A percentile compares a stretch with the other conserved stretches of the same genome.
Conservation (phyloP, 768 basidiomycete genomes). For the Daedaleopsis nitida region DNA sequence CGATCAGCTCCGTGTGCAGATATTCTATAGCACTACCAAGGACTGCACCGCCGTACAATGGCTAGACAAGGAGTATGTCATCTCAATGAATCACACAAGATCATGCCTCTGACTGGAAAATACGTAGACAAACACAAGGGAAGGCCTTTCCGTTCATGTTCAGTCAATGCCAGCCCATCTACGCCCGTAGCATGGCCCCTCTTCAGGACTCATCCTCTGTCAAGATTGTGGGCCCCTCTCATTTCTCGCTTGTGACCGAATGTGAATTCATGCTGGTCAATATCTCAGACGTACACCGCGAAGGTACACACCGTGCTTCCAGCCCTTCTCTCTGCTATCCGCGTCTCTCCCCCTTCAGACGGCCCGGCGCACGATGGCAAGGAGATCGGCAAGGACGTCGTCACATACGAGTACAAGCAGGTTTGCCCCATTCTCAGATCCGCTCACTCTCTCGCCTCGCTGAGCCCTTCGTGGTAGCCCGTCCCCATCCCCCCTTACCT, state of each 20-base stretch:
- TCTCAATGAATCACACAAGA: neutral
- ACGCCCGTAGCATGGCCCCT: constrained; percentile 78
- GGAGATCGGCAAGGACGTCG: constrained; percentile 68
- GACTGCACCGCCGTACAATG: constrained; percentile 82
- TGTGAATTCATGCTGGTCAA: neutral
- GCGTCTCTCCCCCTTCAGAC: constrained; percentile 72
- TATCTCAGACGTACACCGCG: constrained; percentile 77
- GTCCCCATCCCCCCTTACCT: constrained; percentile 89
- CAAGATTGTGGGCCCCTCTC: constrained; percentile 63
- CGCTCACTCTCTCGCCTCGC: neutral
- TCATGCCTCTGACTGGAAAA: neutral
- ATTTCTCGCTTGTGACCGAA: neutral
- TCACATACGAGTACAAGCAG: constrained; percentile 79
- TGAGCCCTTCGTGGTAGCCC: constrained; percentile 45
- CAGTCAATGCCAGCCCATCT: constrained; percentile 92
- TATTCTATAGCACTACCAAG: constrained; percentile 74
- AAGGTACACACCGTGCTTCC: constrained; percentile 78
- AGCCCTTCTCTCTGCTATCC: constrained; percentile 81
- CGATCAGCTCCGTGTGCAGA: constrained; percentile 47
- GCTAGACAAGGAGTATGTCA: constrained; percentile 73
- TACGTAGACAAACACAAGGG: constrained; percentile 64
- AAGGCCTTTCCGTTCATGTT: constrained; percentile 86
- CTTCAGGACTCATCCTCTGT: constrained; percentile 89
- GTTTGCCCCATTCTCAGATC: constrained; percentile 35
- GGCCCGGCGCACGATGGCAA: constrained; percentile 76